Evolutionary conservation across 331 rosid species (phyloP), one percentile per base, ranked within the genome.

Genomic region (Telfairia occidentalis): DNA sequence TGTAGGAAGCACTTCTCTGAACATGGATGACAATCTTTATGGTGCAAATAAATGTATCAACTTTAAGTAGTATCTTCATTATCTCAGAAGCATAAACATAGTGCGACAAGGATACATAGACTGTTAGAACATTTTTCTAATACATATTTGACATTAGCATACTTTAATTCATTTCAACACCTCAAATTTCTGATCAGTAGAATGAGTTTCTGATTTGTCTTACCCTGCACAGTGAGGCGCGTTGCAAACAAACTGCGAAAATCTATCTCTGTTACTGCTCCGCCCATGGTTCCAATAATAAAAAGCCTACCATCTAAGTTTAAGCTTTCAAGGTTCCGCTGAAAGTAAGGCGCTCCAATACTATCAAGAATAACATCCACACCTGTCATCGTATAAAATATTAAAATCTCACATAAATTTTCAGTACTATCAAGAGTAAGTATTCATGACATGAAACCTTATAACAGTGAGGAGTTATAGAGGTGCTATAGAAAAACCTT

Each of bases 201-300:
- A 15, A 60, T 12, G 53, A 24, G 35, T 38, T 38, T 40, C 34
- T 66, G 19, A 19, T 38, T 40, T 19, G 16, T 52, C 7, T 63
- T 85, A 94, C 98, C 92, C 87, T 94, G 98, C 69, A 94, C 91
- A 9, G 97, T 91, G 19, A 91, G 96, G 78, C 98, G 98, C 86
- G 81, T 94, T 0, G 85, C 81, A 59, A 91, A 10, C 48, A 91
- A 74, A 76, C 81, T 7, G 11, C 88, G 86, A 23, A 91, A 85
- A 71, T 91, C 89, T 6, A 78, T 53, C 69, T 94, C 82, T 8
- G 90, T 55, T 37, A 84, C 82, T 35, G 78, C 18, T 4, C 98
- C 98, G 0, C 96, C 87, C 87, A 82, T 82, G 61, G 74, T 37
- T 73, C 97, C 97, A 21, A 94, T 91, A 72, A 90, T 82, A 74